phyloP scores from a whole-genome alignment of 1,139 yeast species.

The Geotrichum candidum region DNA sequence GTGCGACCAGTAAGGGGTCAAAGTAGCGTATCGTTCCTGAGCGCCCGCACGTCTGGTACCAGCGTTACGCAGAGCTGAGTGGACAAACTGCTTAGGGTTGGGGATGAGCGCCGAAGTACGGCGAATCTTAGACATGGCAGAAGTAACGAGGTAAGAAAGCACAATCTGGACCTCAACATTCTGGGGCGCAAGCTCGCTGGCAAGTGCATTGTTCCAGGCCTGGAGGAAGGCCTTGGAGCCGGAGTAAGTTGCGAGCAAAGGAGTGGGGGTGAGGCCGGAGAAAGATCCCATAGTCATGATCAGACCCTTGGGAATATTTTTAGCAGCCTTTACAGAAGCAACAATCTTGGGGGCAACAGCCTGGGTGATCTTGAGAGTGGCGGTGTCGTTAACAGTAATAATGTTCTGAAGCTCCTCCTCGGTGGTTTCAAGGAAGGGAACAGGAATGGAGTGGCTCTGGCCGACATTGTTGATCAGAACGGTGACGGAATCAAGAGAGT shows the following conservation, averaged over 20 bases:
- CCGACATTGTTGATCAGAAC: slow-evolving; percentile 90
- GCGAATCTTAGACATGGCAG: slow-evolving; percentile 92
- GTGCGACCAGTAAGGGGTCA: slow-evolving; percentile 91
- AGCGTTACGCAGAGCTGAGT: slow-evolving; percentile 54
- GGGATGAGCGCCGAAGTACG: slow-evolving; percentile 74
- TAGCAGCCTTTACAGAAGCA: slow-evolving; percentile 42
- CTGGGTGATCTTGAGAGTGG: slow-evolving; percentile 80
- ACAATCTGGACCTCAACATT: slow-evolving; percentile 82
- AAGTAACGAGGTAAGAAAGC: slow-evolving; percentile 86
- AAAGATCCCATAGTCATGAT: slow-evolving; percentile 94
- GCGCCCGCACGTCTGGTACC: slow-evolving; percentile 84
- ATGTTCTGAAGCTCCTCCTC: slow-evolving; percentile 69
- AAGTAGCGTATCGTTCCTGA: slow-evolving; percentile 79
- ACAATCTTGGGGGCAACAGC: slow-evolving; percentile 62
- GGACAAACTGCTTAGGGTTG: slow-evolving; percentile 71
- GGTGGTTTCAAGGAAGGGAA: slow-evolving; percentile 78
- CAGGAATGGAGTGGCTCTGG: slow-evolving; percentile 89
- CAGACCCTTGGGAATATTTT: slow-evolving; percentile 45
- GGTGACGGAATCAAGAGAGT: slow-evolving; percentile 48
- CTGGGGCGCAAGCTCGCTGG: slow-evolving; percentile 69
- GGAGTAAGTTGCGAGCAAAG: slow-evolving; percentile 85
- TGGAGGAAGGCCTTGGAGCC: slow-evolving; percentile 96
- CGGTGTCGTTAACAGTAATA: slow-evolving; percentile 76
- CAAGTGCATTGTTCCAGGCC: slow-evolving; percentile 82
- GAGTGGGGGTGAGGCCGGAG: slow-evolving; percentile 91